Evolutionary conservation across 768 basidiomycete genomes (phyloP).

Genomic region (Leccinum ochraceum): DNA sequence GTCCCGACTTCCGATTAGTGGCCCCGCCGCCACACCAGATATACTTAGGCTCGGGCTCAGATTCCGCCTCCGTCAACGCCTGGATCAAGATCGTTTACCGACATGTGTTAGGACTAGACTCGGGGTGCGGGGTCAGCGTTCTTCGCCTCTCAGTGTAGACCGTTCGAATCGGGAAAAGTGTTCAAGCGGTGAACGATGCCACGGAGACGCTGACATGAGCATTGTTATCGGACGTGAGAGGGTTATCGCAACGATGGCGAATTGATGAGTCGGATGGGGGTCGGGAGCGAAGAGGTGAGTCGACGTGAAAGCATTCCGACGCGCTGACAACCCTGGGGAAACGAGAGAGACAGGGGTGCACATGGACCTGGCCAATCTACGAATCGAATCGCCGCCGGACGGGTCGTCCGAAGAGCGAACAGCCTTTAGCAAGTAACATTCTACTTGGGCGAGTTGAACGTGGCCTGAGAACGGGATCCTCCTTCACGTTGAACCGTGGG

Average conservation of each 20-base stretch:
- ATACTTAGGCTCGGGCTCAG: background rate
- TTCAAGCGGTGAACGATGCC: background rate
- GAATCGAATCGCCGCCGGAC: background rate
- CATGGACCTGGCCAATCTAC: background rate
- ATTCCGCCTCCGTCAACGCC: background rate
- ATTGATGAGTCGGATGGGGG: background rate
- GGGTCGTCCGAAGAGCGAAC: background rate
- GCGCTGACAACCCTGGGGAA: background rate
- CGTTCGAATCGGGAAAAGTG: background rate
- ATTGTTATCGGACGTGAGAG: background rate
- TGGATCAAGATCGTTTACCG: background rate
- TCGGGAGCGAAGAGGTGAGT: background rate
- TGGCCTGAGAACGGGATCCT: background rate
- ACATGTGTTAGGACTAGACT: background rate
- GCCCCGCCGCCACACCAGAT: background rate
- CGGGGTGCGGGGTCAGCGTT: background rate
- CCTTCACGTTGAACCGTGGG: background rate
- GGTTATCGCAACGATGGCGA: background rate
- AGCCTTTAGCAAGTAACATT: background rate
- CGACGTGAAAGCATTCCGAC: background rate
- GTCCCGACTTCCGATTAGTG: background rate
- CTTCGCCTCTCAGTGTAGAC: background rate
- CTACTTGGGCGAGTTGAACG: background rate
- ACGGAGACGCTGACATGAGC: background rate
- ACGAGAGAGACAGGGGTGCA: background rate